A percentile compares a stretch with the other conserved stretches of the same genome.
phyloP scores from a whole-genome alignment of 345 rosid genomes.

The Carallia pectinifolia region DNA sequence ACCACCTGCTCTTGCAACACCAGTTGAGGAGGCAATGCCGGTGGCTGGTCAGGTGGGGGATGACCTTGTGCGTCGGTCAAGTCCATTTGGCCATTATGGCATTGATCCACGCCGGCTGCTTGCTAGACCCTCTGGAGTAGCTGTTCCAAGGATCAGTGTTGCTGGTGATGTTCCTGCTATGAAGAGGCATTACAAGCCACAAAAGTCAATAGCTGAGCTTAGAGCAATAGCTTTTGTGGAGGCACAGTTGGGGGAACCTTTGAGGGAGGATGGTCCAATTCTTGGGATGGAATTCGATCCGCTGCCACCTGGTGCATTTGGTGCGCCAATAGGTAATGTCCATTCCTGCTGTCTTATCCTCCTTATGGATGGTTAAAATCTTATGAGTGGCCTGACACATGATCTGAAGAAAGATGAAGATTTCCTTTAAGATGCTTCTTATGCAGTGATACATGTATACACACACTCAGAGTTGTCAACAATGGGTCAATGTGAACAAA shows the following conservation, averaged over 20 bases:
- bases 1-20: slow-evolving; percentile 10
- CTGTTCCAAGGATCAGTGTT: slow-evolving; percentile 41
- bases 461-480: too few species aligned
- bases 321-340: slow-evolving; percentile 68
- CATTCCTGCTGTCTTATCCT: background rate
- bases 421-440: too few species aligned
- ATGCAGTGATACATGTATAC: too few species aligned
- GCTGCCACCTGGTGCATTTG: slow-evolving; percentile 95
- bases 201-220: slow-evolving; percentile 39
- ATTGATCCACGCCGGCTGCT: slow-evolving; percentile 40
- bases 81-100: slow-evolving; percentile 23
- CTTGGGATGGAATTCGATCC: slow-evolving; percentile 97
- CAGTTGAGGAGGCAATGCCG: slow-evolving; percentile 30
- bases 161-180: slow-evolving; percentile 40
- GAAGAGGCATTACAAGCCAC: slow-evolving; percentile 56
- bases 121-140: slow-evolving; percentile 37
- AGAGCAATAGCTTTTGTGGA: slow-evolving; percentile 72
- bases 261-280: slow-evolving; percentile 81
- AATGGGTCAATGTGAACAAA: background rate
- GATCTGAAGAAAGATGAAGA: too few species aligned
- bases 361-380: background rate
- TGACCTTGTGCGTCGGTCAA: slow-evolving; percentile 29
- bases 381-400: too few species aligned
- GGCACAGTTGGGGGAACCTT: slow-evolving; percentile 73
- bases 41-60: slow-evolving; percentile 24